These are phyloP conservation scores for Ogataea naganishii DNA, from an alignment of 805 yeast genomes.

Conservation along the genomic window DNA sequence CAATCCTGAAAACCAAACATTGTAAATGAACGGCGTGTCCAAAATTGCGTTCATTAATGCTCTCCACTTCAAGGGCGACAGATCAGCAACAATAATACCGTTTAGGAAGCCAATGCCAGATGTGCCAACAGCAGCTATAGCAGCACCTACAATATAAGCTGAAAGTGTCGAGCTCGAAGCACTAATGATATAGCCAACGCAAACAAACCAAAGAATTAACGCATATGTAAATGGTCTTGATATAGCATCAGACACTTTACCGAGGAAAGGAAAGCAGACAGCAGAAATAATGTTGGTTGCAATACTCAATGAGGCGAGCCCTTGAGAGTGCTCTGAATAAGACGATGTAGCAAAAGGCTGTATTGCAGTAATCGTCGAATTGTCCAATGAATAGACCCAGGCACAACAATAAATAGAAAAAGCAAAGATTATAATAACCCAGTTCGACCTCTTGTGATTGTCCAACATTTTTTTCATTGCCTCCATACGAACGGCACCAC, in stretches of 20 bases:
- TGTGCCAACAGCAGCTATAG: conserved; percentile 13
- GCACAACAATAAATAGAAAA: conserved; percentile 83
- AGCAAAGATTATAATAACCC: too few species aligned
- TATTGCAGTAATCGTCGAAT: conserved; percentile 23
- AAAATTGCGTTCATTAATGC: conserved; percentile 14
- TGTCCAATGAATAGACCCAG: conserved; percentile 23
- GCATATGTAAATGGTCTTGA: conserved; percentile 17
- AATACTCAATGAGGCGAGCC: conserved; percentile 14
- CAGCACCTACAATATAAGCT: conserved; percentile 19
- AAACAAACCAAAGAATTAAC: conserved; percentile 12
- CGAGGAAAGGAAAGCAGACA: conserved; percentile 17
- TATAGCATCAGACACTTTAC: conserved; percentile 18
- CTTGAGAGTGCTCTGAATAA: conserved; percentile 14
- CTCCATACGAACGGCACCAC: too few species aligned
- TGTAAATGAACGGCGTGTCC: conserved; percentile 31
- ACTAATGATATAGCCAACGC: conserved; percentile 16
- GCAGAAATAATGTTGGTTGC: conserved; percentile 17
- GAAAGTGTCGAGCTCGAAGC: conserved; percentile 15
- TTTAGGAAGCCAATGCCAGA: conserved; percentile 16
- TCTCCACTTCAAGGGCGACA: conserved; percentile 21
- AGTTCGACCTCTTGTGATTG: too few species aligned
- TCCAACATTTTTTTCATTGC: too few species aligned
- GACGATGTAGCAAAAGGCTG: conserved; percentile 24
- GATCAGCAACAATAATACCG: conserved; percentile 17
- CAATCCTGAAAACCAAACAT: conserved; percentile 34